These are phyloP conservation scores for Jaenimonas drosophilae DNA, from an alignment of 208 protist genomes.

Conservation along the genomic window DNA sequence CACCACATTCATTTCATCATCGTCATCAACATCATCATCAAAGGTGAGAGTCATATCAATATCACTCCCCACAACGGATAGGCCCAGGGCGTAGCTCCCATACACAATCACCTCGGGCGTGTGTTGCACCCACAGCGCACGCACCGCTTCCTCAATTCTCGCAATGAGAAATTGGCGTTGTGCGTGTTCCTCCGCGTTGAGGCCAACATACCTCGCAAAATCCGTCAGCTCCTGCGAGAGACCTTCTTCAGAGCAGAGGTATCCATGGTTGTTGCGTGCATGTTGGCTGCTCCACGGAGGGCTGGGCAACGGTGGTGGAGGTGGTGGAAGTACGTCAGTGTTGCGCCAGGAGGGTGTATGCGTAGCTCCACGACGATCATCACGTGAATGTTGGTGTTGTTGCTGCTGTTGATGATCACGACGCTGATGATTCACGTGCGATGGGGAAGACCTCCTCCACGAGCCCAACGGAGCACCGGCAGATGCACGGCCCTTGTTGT, in stretches of 20 bases:
- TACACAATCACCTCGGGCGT: slow-evolving; percentile 30
- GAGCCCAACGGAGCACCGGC: too few relatives aligned
- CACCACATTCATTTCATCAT: neutral
- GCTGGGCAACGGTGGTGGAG: too few relatives aligned
- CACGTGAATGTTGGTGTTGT: too few relatives aligned
- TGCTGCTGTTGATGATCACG: neutral
- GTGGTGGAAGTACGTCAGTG: too few relatives aligned
- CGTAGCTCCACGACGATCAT: too few relatives aligned
- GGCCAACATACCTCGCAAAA: slow-evolving; percentile 20
- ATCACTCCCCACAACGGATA: slow-evolving; percentile 48
- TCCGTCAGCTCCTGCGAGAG: slow-evolving; percentile 34
- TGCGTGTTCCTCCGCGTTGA: slow-evolving; percentile 14
- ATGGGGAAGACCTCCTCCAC: neutral
- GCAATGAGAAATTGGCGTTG: slow-evolving; percentile 15
- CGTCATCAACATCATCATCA: neutral
- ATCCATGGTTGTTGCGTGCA: neutral
- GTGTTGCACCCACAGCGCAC: slow-evolving; percentile 15
- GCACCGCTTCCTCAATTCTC: slow-evolving; percentile 10
- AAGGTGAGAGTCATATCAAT: slow-evolving; percentile 26
- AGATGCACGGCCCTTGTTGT: too few relatives aligned
- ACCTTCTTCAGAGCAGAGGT: slow-evolving; percentile 20
- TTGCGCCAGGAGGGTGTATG: too few relatives aligned
- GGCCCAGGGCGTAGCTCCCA: slow-evolving; percentile 44
- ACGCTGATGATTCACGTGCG: neutral
- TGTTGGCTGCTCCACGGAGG: neutral